Base-by-base conservation (phyloP, 345 rosid genomes). In the Eucalyptus guilfoylei region DNA sequence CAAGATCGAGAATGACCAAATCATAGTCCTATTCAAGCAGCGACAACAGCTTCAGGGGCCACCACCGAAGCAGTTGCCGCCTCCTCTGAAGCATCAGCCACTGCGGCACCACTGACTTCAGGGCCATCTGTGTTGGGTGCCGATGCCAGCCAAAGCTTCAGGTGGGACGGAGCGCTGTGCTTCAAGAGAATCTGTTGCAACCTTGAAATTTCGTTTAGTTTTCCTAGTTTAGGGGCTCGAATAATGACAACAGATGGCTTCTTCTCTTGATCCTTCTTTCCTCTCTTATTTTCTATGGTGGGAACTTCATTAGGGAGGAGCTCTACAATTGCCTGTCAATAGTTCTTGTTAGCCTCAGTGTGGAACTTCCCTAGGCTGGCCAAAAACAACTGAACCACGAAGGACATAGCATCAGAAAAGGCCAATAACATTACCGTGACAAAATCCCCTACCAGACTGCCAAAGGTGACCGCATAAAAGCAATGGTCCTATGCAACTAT, bases 261-360 rank as follows among this genome's bases (percentile, higher is more conserved):
- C 86, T 94, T 92, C 83, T 96, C 96, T 87, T 94, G 93, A 88
- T 96, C 97, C 88, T 94, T 97, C 95, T 95, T 97, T 42, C 93
- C 95, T 91, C 93, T 92, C 87, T 89, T 94, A 91, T 91, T 96
- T 92, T 93, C 96, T 88, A 97, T 91, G 30, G 93, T 26, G 11
- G 97, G 94, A 69, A 97, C 96, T 91, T 97, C 99, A 14, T 95
- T 95, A 67, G 98, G 99, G 90, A 97, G 92, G 88, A 97, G 93
- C 88, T 95, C 97, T 2, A 95, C 95, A 45, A 96, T 97, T 30
- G 96, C 93, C 94, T 96, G 95, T 97, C 99, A 97, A 90, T 96
- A 95, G 86, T 94, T 91, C 92, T 94, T 94, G 89, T 95, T 94
- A 37, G 94, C 95, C 88, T 96, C 96, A 1, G 94, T 90, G 40